A percentile compares a stretch with the other conserved stretches of the same genome.
Evolutionary conservation across 2,329 filamentous ascomycete species (phyloP).

Genomic region (Chaetomium olivaceum): DNA sequence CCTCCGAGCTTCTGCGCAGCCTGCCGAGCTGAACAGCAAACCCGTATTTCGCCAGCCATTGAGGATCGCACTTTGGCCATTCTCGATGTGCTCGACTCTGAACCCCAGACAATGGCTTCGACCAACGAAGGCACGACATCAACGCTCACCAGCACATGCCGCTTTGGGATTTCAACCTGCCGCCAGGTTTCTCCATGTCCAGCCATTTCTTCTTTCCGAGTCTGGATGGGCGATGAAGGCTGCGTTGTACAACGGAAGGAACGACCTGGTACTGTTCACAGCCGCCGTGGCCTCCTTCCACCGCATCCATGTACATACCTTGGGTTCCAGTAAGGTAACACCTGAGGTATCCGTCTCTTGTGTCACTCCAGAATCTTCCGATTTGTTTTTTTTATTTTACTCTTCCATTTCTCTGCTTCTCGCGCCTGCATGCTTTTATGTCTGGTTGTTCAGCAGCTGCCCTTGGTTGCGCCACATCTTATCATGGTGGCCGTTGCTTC

Average conservation of each 20-base stretch:
- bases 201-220: neutral
- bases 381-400: neutral
- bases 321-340: neutral
- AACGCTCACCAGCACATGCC: neutral
- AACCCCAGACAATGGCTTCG: neutral
- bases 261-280: neutral
- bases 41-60: neutral
- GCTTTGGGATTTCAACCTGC: neutral
- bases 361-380: neutral
- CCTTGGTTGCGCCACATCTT: neutral
- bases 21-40: neutral
- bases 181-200: neutral
- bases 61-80: neutral
- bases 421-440: neutral
- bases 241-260: slow-evolving; percentile 1
- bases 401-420: neutral
- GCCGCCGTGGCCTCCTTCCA: neutral
- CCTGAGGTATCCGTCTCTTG: neutral
- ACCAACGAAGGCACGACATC: neutral
- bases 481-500: neutral
- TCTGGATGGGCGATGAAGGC: neutral
- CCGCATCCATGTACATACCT: neutral
- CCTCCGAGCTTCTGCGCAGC: neutral
- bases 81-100: too few species aligned
- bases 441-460: neutral